Evolutionary conservation across 768 basidiomycete genomes (phyloP).

Genomic region (Clavulina sp.): DNA sequence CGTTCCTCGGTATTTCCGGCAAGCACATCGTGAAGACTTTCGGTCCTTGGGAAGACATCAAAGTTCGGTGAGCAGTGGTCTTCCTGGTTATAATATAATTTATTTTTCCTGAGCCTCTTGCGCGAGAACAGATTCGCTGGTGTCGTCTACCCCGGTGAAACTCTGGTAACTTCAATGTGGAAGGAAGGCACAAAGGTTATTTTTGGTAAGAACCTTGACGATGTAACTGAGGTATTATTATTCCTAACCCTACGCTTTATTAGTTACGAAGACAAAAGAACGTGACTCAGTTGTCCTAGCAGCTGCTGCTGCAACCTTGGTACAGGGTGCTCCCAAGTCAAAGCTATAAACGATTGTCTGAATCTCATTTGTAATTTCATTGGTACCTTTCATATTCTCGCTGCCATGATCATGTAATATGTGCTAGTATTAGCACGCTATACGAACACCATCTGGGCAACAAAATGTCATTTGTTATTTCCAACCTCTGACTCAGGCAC

Average conservation of each 20-base stretch:
- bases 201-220: constrained; percentile 47
- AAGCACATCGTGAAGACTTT: constrained; percentile 84
- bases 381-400: neutral
- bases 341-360: constrained; percentile 23
- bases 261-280: constrained; percentile 83
- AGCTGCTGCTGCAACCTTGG: constrained; percentile 66
- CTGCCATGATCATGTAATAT: no score
- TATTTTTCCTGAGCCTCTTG: no score
- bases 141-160: constrained; percentile 89
- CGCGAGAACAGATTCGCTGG: constrained; percentile 81
- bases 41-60: constrained; percentile 81
- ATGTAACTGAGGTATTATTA: neutral
- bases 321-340: constrained; percentile 20
- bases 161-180: constrained; percentile 95
- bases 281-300: constrained; percentile 51
- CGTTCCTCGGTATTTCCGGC: constrained; percentile 80
- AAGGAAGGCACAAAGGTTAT: constrained; percentile 82
- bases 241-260: neutral
- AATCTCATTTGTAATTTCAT: neutral
- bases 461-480: no score
- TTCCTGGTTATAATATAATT: neutral
- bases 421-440: no score
- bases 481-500: no score
- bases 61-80: constrained; percentile 51
- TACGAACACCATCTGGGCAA: no score